A percentile compares a stretch with the other conserved stretches of the same genome.
These are phyloP conservation scores for Ambrosia artemisiifolia DNA, from an alignment of 129 eudicot species.

Conservation along the genomic window DNA sequence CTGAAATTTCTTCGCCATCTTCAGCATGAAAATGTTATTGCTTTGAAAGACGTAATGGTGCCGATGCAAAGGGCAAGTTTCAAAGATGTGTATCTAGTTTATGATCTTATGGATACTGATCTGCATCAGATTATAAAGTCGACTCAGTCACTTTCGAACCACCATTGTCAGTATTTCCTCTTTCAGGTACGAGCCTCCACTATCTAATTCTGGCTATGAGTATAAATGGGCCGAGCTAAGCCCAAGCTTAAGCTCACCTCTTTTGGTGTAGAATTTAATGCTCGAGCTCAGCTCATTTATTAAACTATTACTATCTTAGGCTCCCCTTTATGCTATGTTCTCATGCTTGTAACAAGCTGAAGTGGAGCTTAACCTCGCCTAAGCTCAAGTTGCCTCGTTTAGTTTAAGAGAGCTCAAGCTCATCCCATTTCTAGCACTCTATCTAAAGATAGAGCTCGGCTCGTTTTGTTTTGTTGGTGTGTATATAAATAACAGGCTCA, in stretches of 20 bases:
- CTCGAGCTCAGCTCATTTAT: background rate
- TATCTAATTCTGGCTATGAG: background rate
- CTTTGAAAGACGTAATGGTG: slow-evolving; percentile 62
- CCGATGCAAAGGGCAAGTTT: slow-evolving; percentile 49
- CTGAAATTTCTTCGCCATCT: slow-evolving; percentile 58
- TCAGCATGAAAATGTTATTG: slow-evolving; percentile 60
- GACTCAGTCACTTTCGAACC: slow-evolving; percentile 56
- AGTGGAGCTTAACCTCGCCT: no score
- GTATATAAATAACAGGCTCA: no score
- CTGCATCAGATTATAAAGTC: slow-evolving; percentile 68
- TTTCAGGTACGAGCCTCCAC: slow-evolving; percentile 39
- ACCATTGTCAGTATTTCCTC: slow-evolving; percentile 64
- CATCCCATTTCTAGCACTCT: no score
- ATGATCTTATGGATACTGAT: slow-evolving; percentile 70
- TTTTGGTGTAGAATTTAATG: background rate
- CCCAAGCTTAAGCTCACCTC: background rate
- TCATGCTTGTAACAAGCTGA: background rate
- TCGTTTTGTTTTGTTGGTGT: no score
- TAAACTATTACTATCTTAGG: background rate
- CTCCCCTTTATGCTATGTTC: background rate
- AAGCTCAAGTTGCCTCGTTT: no score
- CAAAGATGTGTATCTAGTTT: slow-evolving; percentile 69
- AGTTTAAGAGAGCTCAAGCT: no score
- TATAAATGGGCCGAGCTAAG: background rate
- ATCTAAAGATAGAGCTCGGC: no score